A percentile compares a stretch with the other conserved stretches of the same genome.
phyloP scores from a whole-genome alignment of 306 rosid genomes.

The Prinsepia uniflora region DNA sequence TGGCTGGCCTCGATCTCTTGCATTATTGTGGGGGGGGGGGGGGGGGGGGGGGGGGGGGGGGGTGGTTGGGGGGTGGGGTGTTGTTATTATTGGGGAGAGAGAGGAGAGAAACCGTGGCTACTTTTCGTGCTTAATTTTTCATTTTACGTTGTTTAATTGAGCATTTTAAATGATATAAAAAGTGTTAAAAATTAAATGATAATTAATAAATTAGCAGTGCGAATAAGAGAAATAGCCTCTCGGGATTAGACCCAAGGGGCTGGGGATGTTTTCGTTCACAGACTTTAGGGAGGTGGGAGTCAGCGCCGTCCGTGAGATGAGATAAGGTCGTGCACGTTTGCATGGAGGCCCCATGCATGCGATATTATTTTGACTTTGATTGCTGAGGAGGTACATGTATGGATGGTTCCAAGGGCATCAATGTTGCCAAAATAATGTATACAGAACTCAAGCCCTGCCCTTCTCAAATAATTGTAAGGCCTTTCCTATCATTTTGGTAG shows the following conservation, averaged over 20 bases:
- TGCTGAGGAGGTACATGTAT: not conserved
- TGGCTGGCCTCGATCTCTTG: constrained; percentile 39
- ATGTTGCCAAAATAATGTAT: not conserved
- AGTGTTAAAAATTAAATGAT: no score
- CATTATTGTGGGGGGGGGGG: constrained; percentile 44
- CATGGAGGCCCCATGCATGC: not conserved
- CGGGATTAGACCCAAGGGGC: no score
- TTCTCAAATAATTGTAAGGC: not conserved
- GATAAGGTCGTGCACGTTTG: not conserved
- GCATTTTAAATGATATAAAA: no score
- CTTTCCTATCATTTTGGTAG: not conserved
- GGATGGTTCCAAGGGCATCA: not conserved
- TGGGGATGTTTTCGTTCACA: no score
- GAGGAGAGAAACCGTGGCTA: no score
- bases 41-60: no score
- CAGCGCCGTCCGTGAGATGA: not conserved
- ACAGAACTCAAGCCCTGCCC: not conserved
- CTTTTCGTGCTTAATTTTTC: not conserved
- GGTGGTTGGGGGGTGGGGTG: no score
- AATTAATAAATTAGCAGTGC: no score
- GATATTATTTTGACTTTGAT: not conserved
- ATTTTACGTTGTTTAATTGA: not conserved
- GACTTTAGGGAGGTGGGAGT: not conserved
- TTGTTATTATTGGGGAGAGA: no score
- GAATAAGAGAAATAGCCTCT: no score